Evolutionary conservation across 768 basidiomycete species (phyloP), one percentile per base, ranked within the genome.

Genomic region (Boletus barrowsii): DNA sequence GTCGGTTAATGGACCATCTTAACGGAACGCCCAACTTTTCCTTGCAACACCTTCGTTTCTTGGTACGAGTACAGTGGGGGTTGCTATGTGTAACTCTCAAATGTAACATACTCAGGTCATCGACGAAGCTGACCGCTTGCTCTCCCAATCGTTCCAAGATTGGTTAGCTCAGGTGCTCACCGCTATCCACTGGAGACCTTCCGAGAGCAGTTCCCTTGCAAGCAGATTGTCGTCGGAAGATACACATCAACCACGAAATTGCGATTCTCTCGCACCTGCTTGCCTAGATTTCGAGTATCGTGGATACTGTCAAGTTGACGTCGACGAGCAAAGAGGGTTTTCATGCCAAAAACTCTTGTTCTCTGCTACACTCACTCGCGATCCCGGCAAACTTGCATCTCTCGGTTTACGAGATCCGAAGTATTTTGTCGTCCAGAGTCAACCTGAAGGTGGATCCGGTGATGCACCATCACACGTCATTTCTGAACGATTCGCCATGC

Each of bases 321-420:
- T 83, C 37, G 78, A 80, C 47, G 90, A 90, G 64, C 68, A 63
- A 43, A 83, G 75, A 62, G 74, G 75, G 40, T 69, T 82, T 5
- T 88, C 88, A 6, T 97, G 95, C 62, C 96, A 98, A 68, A 98
- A 98, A 66, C 78, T 99, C 4, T 76, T 99, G 9, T 97, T 99
- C 74, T 97, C 94, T 10, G 97, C 97, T 0, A 99, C 97, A 0
- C 79, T 98, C 30, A 97, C 95, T 0, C 82, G 87, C 10, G 94
- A 98, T 73, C 96, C 97, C 0, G 86, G 88, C n/a, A 95, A 91
- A 63, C 86, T 98, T 41, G 86, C 88, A 8, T 83, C 91, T 0
- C 76, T 99, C 36, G 81, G 86, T 43, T 73, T 99, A 37, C 74
- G 82, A 53, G 73, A 88, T 51, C 90, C 95, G 2, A 87, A 89